These are phyloP conservation scores for Clavaria fumosa DNA, from an alignment of 768 basidiomycete genomes.

Conservation along the genomic window DNA sequence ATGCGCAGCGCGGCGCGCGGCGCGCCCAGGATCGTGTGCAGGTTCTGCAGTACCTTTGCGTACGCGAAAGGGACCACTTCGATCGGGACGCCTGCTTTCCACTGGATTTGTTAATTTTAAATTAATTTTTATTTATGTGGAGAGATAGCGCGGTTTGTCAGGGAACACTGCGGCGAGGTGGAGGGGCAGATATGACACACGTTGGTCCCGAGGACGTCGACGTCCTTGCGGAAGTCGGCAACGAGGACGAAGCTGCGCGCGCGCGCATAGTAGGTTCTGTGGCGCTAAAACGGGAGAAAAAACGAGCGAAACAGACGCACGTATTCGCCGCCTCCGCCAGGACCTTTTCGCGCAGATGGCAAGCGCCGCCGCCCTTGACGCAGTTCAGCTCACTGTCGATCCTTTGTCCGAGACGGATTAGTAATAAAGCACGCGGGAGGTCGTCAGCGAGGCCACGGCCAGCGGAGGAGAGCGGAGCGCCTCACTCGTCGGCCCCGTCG, in stretches of 20 bases:
- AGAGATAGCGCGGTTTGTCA: neutral
- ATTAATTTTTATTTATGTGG: neutral
- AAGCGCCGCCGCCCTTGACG: conserved; percentile 96
- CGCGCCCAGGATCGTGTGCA: conserved; percentile 44
- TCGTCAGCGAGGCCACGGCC: neutral
- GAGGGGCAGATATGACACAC: conserved; percentile 30
- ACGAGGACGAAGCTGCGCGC: conserved; percentile 84
- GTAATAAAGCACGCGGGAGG: neutral
- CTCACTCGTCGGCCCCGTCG: conserved; percentile 94
- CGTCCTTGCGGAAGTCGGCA: conserved; percentile 94
- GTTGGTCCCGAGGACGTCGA: conserved; percentile 60
- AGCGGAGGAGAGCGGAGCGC: too few relatives aligned
- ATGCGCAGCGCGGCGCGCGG: conserved; percentile 73
- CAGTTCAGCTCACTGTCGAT: conserved; percentile 79
- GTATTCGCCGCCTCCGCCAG: conserved; percentile 90
- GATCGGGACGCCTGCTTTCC: conserved; percentile 78
- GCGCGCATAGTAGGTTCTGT: too few relatives aligned
- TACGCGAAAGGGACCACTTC: conserved; percentile 97
- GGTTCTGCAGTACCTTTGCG: conserved; percentile 64
- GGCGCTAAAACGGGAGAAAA: conserved; percentile 1
- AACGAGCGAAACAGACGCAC: conserved; percentile 24
- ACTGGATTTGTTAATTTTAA: conserved; percentile 41
- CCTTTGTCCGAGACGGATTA: conserved; percentile 24
- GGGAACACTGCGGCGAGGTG: neutral
- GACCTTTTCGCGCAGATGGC: conserved; percentile 93